Evolutionary conservation across 495 filamentous ascomycete species (phyloP), one percentile per base, ranked within the genome.

Genomic region (Penicillium lividum): DNA sequence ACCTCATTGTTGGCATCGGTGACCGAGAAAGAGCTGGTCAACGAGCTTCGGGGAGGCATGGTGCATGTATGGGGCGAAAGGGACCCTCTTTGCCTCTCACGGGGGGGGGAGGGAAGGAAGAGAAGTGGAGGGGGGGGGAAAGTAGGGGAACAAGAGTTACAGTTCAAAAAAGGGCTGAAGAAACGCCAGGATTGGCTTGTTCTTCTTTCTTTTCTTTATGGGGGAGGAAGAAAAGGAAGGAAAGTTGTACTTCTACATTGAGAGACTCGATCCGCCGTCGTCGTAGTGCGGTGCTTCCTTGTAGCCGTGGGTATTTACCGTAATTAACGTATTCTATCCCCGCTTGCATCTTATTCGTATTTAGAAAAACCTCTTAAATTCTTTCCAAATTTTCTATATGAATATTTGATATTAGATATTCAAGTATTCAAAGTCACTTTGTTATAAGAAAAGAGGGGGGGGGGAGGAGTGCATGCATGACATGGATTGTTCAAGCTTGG

Each of bases 1-100:
- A 98, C 93, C 74, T 97, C 94, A 74, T 95, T 95, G 70, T 88
- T 92, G 71, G 87, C 85, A 79, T 96, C 92, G 60, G 90, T 88
- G 67, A 96, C 89, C 62, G 92, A 93, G 71, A 97, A 97, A 54
- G 92, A 95, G 73, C 88, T 88, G 57, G 89, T 93, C 69, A 95
- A 80, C 54, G 91, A 89, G 61, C 87, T 87, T 84, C 89, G 86
- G 61, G 90, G 92, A 77, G 92, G 92, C 92, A 96, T 88, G 74
- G 76, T 79, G 72, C 75, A 75, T 79, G 79, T 75, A 58, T 51
- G 16, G 47, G 27, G 33, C n/a, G 49, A 18, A 57, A 33, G 47
- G 45, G 67, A 73, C 73, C 75, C 72, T 69, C 64, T 66, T 29
- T 59, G 45, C 57, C 51, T 22, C 44, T 30, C 25, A 8, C 5